Conservation (phyloP, 2,329 filamentous ascomycete genomes). For the Paracorniculantispora psalliotae region DNA sequence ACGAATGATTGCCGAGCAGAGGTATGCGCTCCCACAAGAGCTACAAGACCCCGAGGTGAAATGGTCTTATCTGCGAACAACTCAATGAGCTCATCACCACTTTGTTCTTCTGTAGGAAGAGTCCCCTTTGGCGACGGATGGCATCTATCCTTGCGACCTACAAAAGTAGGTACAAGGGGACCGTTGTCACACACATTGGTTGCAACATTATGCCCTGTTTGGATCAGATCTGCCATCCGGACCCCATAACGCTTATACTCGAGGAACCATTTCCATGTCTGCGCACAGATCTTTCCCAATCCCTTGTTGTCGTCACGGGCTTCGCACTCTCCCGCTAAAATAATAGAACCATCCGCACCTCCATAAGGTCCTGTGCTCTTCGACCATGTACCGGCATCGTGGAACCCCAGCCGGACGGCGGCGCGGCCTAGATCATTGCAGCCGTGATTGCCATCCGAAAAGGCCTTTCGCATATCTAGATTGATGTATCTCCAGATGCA, state of each 20-base stretch:
- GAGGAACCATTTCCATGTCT: too few relatives aligned
- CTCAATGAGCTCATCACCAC: too few relatives aligned
- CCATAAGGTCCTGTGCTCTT: conserved; percentile 31
- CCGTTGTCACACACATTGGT: conserved; percentile 41
- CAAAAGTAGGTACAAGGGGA: conserved; percentile 45
- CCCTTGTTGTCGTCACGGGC: conserved; percentile 40
- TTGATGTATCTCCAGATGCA: conserved; percentile 42
- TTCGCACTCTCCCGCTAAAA: conserved; percentile 34
- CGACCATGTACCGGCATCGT: conserved; percentile 43
- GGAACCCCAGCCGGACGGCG: conserved; percentile 44
- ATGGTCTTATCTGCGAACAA: too few relatives aligned
- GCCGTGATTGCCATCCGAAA: conserved; percentile 22
- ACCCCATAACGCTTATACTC: conserved; percentile 41
- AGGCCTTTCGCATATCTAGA: conserved; percentile 27
- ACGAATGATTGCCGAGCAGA: conserved; percentile 44
- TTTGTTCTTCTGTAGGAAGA: too few relatives aligned
- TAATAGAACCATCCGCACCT: conserved; percentile 44
- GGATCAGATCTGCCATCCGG: conserved; percentile 49
- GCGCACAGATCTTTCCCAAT: too few relatives aligned
- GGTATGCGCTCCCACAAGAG: conserved; percentile 51
- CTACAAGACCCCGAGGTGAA: conserved; percentile 44
- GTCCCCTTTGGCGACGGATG: conserved; percentile 31
- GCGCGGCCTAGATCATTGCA: conserved; percentile 40
- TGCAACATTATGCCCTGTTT: conserved; percentile 47
- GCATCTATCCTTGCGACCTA: conserved; percentile 45